These are phyloP conservation scores for Myxozyma mucilagina DNA, from an alignment of 805 yeast species.

Conservation along the genomic window DNA sequence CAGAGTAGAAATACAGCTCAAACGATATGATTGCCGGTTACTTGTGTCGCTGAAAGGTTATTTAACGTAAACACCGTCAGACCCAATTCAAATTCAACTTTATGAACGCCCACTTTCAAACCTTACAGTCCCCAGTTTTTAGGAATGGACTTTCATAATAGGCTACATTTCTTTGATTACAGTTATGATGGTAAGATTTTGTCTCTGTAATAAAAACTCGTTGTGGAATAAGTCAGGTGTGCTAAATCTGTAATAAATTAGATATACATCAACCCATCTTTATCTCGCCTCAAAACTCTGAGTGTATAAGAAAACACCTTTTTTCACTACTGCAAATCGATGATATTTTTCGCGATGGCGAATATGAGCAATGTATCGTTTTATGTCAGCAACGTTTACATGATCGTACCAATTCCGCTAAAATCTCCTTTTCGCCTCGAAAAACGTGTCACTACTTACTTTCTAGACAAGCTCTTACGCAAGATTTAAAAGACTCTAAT, in stretches of 20 bases:
- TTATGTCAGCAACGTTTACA: slow-evolving; percentile 19
- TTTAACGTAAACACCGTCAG: not conserved
- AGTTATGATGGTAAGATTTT: not conserved
- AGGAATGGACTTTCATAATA: slow-evolving; percentile 16
- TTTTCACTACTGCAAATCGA: slow-evolving; percentile 6
- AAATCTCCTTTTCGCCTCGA: slow-evolving; percentile 5
- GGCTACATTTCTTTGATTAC: slow-evolving; percentile 2
- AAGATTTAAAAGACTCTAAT: slow-evolving; percentile 6
- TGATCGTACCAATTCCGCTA: not conserved
- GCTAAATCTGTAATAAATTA: too few relatives aligned
- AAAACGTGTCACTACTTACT: slow-evolving; percentile 9
- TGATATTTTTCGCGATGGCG: not conserved
- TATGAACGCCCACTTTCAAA: not conserved
- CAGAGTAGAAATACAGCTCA: not conserved
- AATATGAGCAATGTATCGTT: slow-evolving; percentile 8
- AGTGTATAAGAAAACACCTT: slow-evolving; percentile 9
- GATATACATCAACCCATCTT: not conserved
- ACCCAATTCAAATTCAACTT: not conserved
- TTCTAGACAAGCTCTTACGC: not conserved
- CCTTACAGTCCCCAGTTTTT: not conserved
- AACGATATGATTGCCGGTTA: too few relatives aligned
- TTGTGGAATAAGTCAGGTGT: too few relatives aligned
- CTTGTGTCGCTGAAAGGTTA: too few relatives aligned
- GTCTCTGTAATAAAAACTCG: too few relatives aligned
- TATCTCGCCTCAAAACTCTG: not conserved